These are phyloP conservation scores for Fragosphaeria purpurea DNA, from an alignment of 2,329 filamentous ascomycete genomes.

Conservation along the genomic window DNA sequence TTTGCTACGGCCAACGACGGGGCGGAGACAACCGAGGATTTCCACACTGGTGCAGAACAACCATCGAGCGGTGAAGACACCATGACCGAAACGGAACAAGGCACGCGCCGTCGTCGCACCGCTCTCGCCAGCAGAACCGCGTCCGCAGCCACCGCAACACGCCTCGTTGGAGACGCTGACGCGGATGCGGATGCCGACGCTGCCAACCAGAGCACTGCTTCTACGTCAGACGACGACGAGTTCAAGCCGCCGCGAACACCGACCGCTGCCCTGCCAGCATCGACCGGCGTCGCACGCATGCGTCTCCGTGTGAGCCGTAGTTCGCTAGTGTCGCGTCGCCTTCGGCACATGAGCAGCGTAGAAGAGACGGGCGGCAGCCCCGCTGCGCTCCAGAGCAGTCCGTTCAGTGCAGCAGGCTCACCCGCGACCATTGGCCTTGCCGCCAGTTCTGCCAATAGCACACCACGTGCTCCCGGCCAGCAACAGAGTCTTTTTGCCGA, in stretches of 20 bases:
- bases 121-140: not conserved
- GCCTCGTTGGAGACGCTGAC: not conserved
- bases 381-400: conserved; percentile 46
- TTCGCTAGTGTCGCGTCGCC: conserved; percentile 43
- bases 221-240: conserved; percentile 71
- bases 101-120: conserved; percentile 3
- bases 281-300: conserved; percentile 41
- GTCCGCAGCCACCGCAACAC: not conserved
- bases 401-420: conserved; percentile 8
- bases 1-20: conserved; percentile 68
- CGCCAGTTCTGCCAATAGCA: conserved; percentile 43
- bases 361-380: conserved; percentile 25
- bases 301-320: conserved; percentile 61
- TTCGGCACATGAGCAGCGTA: conserved; percentile 52
- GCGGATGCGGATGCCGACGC: conserved; percentile 5
- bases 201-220: conserved; percentile 68
- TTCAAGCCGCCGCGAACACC: conserved; percentile 54
- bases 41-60: conserved; percentile 86
- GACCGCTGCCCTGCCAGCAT: conserved; percentile 47
- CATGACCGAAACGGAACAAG: conserved; percentile 69
- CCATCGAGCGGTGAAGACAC: conserved; percentile 61
- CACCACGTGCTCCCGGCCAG: conserved; percentile 35
- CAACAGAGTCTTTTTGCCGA: conserved; percentile 86
- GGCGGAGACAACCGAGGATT: conserved; percentile 82
- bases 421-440: conserved; percentile 17